These are phyloP conservation scores for Cylindrotheca closterium DNA, from an alignment of 108 stramenopile genomes.

Conservation along the genomic window DNA sequence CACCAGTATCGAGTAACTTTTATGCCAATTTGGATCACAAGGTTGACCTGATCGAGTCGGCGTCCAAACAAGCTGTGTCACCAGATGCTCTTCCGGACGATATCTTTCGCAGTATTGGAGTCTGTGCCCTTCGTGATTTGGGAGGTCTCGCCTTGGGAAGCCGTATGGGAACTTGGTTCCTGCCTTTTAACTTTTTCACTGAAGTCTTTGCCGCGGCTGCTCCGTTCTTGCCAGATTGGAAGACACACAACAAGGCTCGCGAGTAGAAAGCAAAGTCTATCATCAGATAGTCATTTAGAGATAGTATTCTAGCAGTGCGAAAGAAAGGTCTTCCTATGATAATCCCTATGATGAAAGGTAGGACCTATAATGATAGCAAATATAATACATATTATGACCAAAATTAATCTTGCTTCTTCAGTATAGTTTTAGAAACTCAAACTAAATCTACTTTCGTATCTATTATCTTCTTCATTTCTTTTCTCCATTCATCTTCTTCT, in stretches of 20 bases:
- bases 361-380: neutral
- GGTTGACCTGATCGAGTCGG: conserved; percentile 89
- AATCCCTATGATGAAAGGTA: too few relatives aligned
- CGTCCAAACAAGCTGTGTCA: conserved; percentile 87
- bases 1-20: conserved; percentile 96
- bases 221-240: conserved; percentile 89
- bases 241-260: conserved; percentile 72
- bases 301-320: too few relatives aligned
- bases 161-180: conserved; percentile 87
- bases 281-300: too few relatives aligned
- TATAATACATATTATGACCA: too few relatives aligned
- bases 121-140: conserved; percentile 83
- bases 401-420: too few relatives aligned
- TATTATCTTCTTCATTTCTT: conserved; percentile 28
- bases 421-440: too few relatives aligned
- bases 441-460: conserved; percentile 20
- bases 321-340: too few relatives aligned
- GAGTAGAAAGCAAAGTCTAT: neutral
- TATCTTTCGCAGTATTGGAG: conserved; percentile 92
- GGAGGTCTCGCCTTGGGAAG: conserved; percentile 86
- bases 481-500: conserved; percentile 55
- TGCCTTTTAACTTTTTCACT: conserved; percentile 93
- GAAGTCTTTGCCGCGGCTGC: conserved; percentile 84
- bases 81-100: conserved; percentile 87
- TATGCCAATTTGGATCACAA: conserved; percentile 92